These are phyloP conservation scores for Fragosphaeria purpurea DNA, from an alignment of 2,329 filamentous ascomycete species.

Conservation along the genomic window DNA sequence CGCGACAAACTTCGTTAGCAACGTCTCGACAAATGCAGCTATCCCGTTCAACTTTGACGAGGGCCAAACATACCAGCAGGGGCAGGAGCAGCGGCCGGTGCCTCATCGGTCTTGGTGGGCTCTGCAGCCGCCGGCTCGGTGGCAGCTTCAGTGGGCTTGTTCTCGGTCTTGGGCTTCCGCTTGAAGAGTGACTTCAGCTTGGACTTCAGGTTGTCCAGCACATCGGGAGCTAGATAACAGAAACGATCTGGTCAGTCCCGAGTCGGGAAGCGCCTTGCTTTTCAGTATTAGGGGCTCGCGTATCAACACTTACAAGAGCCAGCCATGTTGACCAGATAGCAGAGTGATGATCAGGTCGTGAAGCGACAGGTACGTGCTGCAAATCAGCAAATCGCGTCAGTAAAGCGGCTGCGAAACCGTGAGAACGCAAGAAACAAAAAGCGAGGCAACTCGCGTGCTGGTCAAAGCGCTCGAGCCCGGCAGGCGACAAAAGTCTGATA, in stretches of 20 bases:
- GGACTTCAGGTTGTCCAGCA: conserved; percentile 44
- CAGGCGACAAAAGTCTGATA: too few relatives aligned
- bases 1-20: conserved; percentile 10
- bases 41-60: too few relatives aligned
- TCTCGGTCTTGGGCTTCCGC: conserved; percentile 27
- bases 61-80: conserved; percentile 12
- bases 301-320: conserved; percentile 37
- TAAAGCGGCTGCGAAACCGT: neutral
- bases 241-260: neutral
- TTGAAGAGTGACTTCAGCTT: conserved; percentile 46
- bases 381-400: neutral
- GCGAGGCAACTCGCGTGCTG: too few relatives aligned
- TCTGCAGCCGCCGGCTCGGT: conserved; percentile 12
- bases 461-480: too few relatives aligned
- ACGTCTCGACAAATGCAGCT: too few relatives aligned
- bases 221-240: conserved; percentile 31
- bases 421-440: neutral
- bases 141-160: conserved; percentile 3
- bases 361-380: neutral
- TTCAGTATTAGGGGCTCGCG: neutral
- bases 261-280: neutral
- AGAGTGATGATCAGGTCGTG: neutral
- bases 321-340: conserved; percentile 31
- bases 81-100: conserved; percentile 17
- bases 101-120: conserved; percentile 19